These are phyloP conservation scores for Pyricularia grisea DNA, from an alignment of 2,329 filamentous ascomycete species.

Conservation along the genomic window DNA sequence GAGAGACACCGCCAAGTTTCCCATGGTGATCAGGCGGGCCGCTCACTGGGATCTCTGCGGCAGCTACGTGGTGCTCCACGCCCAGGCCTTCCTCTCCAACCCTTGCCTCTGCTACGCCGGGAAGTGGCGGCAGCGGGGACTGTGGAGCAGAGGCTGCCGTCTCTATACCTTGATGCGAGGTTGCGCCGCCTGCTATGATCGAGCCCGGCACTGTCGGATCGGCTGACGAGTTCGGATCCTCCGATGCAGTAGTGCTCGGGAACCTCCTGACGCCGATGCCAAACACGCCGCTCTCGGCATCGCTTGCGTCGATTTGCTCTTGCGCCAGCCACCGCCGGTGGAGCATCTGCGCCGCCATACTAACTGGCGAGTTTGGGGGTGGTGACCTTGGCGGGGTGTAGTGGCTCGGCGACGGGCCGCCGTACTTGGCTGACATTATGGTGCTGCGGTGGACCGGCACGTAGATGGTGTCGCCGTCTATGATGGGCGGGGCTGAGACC, in stretches of 20 bases:
- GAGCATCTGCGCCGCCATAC: constrained; percentile 1
- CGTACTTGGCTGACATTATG: constrained; percentile 3
- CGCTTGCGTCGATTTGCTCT: neutral
- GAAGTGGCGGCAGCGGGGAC: neutral
- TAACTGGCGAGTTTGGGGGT: neutral
- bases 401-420: neutral
- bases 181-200: neutral
- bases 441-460: constrained; percentile 5
- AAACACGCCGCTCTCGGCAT: constrained; percentile 5
- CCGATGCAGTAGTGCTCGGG: neutral
- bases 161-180: too few species aligned
- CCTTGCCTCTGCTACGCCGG: neutral
- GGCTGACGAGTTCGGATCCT: neutral
- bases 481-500: neutral
- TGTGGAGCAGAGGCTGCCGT: neutral
- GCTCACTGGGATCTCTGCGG: neutral
- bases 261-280: constrained; percentile 2
- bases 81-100: neutral
- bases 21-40: neutral
- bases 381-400: neutral
- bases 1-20: neutral
- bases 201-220: neutral
- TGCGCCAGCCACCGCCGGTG: constrained; percentile 2
- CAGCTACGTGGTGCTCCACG: neutral
- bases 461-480: constrained; percentile 6